Base-by-base conservation (phyloP, 768 basidiomycete genomes). In the Amanita jacksonii region DNA sequence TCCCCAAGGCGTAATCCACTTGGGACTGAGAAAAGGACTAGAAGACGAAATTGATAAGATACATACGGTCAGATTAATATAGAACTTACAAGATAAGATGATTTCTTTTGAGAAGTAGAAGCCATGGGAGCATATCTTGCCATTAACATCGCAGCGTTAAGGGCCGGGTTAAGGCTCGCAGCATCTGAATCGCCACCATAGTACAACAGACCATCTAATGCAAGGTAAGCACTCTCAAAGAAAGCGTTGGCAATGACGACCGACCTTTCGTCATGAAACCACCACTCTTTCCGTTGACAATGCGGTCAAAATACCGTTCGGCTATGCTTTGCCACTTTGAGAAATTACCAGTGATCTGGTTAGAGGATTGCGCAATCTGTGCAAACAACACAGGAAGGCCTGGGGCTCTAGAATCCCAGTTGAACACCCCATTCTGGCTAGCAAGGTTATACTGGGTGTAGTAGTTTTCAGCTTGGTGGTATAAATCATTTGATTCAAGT, bases 331-430 rank as follows among this genome's bases (percentile, higher is more conserved):
- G 76, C 90, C 89, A 96, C 7, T 64, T 57, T 1, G 76, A 68
- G 12, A 79, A 59, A 48, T 86, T 81, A 10, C 72, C 73, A 40
- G 60, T 67, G 10, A 85, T 60, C 25, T 57, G 55, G 2, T 76
- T 69, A 43, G 76, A 69, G 2, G 76, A 70, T 40, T 77, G 67
- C 1, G 79, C 75, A 20, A 88, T 67, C 53, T 94, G 87, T 1
- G 82, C 72, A 47, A 82, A 85, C 5, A 94, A 62, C 15, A 93
- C 74, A 32, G 77, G 73, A 0, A 89, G 55, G 2, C 81, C 92
- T 1, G 88, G 83, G 1, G 74, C 76, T 59, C 87, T 85, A 3
- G 77, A 74, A 56, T 92, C 92, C 92, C 92, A 97, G 57, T 92
- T 92, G 62, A 91, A 85, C 4, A 84, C 78, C 2, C 67, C 62